Conservation (phyloP, 805 yeast genomes). For the Komagataella pseudopastoris region DNA sequence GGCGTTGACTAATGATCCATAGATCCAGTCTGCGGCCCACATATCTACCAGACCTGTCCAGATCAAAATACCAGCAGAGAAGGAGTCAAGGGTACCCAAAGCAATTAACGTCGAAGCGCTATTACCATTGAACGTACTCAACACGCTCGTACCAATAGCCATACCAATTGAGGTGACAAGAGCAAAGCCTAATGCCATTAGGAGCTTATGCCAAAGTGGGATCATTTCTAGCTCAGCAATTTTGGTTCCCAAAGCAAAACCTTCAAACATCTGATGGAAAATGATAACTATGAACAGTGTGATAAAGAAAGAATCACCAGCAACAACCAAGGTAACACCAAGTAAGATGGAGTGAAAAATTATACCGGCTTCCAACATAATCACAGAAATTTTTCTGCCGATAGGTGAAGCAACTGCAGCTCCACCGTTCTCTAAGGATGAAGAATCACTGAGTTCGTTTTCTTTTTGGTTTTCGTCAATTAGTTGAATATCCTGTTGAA, state of each 20-base stretch:
- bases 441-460: background rate
- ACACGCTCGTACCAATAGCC: background rate
- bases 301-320: slow-evolving; percentile 36
- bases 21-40: background rate
- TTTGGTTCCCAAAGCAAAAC: slow-evolving; percentile 67
- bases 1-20: background rate
- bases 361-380: slow-evolving; percentile 59
- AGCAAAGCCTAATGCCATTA: background rate
- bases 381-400: slow-evolving; percentile 25
- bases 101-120: background rate
- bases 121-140: background rate
- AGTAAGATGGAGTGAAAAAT: slow-evolving; percentile 65
- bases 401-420: background rate
- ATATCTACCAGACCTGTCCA: background rate
- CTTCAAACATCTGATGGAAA: slow-evolving; percentile 72
- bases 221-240: background rate
- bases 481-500: slow-evolving; percentile 4
- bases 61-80: background rate
- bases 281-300: slow-evolving; percentile 51
- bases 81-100: background rate
- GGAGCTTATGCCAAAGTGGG: background rate
- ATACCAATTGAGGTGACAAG: background rate
- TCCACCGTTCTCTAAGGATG: slow-evolving; percentile 3
- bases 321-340: slow-evolving; percentile 55
- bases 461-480: background rate